phyloP scores from a whole-genome alignment of 306 rosid species.

The Citrullus amarus region DNA sequence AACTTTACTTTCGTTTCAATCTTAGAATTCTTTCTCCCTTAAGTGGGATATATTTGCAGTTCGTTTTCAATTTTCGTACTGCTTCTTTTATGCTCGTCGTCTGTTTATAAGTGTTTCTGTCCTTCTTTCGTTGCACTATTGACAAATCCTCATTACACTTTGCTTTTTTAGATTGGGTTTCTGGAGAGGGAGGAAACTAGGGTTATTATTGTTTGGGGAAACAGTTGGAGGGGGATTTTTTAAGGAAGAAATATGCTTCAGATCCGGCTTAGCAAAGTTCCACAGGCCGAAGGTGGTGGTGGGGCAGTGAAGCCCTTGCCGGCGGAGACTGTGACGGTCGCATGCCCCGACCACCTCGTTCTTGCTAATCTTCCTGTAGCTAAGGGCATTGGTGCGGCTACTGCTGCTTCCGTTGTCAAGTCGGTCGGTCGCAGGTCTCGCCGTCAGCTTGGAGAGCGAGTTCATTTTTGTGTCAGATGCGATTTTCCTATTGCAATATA shows the following conservation, averaged over 20 bases:
- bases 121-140: background rate
- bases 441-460: constrained; percentile 94
- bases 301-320: constrained; percentile 46
- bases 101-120: background rate
- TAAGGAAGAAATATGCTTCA: constrained; percentile 55
- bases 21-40: background rate
- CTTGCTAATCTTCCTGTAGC: constrained; percentile 98
- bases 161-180: background rate
- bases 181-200: background rate
- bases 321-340: constrained; percentile 75
- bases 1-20: background rate
- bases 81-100: background rate
- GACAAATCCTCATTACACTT: background rate
- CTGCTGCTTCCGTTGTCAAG: constrained; percentile 54
- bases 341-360: constrained; percentile 93
- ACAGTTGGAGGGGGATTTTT: background rate
- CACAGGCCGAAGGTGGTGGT: constrained; percentile 49
- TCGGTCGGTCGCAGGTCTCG: constrained; percentile 88
- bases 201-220: background rate
- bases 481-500: constrained; percentile 81
- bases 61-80: background rate
- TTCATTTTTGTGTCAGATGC: constrained; percentile 93
- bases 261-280: constrained; percentile 73
- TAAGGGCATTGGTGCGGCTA: constrained; percentile 83
- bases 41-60: background rate